Evolutionary conservation across 306 rosid genomes (phyloP).

Genomic region (Malus asiatica): DNA sequence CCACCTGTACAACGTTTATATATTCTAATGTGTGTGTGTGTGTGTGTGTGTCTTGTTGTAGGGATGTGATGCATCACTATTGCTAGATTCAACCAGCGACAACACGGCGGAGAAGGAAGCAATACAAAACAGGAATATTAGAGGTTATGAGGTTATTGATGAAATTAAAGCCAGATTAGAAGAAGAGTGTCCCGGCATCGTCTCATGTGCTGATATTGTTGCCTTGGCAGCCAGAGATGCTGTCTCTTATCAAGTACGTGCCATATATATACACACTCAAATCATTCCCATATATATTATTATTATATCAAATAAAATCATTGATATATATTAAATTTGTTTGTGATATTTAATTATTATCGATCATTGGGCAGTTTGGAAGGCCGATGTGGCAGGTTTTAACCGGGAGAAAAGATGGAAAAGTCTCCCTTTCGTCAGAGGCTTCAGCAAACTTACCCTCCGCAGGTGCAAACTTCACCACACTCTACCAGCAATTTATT

Average conservation of each 20-base stretch:
- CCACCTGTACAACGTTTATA: background rate
- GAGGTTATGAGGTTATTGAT: slow-evolving; percentile 34
- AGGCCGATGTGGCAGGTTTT: slow-evolving; percentile 15
- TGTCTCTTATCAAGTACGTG: slow-evolving; percentile 23
- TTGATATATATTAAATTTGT: background rate
- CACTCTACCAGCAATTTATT: slow-evolving; percentile 19
- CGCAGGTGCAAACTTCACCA: slow-evolving; percentile 21
- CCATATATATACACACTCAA: background rate
- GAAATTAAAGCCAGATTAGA: slow-evolving; percentile 27
- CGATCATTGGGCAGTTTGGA: slow-evolving; percentile 12
- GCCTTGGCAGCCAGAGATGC: slow-evolving; percentile 34
- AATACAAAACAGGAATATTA: slow-evolving; percentile 12
- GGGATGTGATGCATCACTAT: slow-evolving; percentile 39
- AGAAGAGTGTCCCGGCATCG: slow-evolving; percentile 12
- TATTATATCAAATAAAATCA: background rate
- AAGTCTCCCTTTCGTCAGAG: slow-evolving; percentile 12
- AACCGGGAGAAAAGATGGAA: slow-evolving; percentile 43
- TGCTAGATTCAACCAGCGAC: slow-evolving; percentile 16
- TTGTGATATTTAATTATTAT: background rate
- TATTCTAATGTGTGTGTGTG: background rate
- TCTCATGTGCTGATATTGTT: slow-evolving; percentile 36
- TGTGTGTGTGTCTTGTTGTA: background rate
- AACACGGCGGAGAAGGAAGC: slow-evolving; percentile 26
- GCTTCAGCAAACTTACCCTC: slow-evolving; percentile 32
- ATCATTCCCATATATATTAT: background rate